Base-by-base conservation (phyloP, 2,329 filamentous ascomycete species). In the Trichoderma sp. region DNA sequence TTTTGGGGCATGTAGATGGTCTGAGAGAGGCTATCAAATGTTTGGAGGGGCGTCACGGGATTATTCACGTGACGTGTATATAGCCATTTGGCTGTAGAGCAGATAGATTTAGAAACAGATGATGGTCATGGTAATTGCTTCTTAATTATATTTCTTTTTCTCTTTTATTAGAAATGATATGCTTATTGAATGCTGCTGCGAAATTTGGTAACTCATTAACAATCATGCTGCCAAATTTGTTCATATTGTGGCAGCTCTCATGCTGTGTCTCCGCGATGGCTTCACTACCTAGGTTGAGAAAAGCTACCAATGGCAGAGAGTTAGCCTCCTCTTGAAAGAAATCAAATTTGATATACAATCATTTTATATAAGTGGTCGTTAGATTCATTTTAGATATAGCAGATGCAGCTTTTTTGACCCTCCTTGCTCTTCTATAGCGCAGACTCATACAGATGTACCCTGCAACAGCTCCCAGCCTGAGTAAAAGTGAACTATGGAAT, bases 31-130 rank as follows among this genome's bases (percentile, higher is more conserved):
- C 57, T 43, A 20, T 23, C 30, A 23, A 63, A 17, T 43, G 61
- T 59, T 53, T 34, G 4, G 43, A 50, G 9, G 59, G 17, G 39
- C 32, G 47, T 71, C 71, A 72, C 71, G 71, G 17, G 71, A 15
- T 6, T 2, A 3, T 9, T 26, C 71, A 72, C 67, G 71, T 72
- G 71, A 61, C 17, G 20, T 28, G 9, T 13, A 11, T n/a, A 3
- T 15, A 23, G n/a, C n/a, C n/a, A n/a, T 55, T 15, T 2, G 6
- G 1, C 23, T 3, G 23, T 15, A 39, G 11, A 34, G n/a, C 15
- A 13, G 34, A 15, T 28, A 13, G 15, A 39, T 36, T 2, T 36
- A 12, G 15, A 39, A 39, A 6, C 36, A 43, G 15, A 17, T 2
- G 15, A 13, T n/a, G 26, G 26, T 20, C 9, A 17, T 20, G 7